Conservation (phyloP, 2,329 filamentous ascomycete species). For the Venturia aucupariae region DNA sequence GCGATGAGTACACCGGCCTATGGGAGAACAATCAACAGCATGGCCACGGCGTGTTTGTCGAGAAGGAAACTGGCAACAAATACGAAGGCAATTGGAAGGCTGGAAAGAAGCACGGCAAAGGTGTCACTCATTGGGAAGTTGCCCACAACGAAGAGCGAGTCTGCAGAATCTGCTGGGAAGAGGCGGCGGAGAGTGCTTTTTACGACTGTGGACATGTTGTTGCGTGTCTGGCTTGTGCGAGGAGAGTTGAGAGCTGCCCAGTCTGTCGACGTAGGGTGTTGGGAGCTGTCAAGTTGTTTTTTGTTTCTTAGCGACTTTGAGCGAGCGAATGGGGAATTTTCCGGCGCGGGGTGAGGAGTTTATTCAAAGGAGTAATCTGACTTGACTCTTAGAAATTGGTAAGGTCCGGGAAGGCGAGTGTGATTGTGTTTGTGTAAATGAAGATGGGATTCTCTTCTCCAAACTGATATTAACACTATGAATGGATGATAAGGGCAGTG, state of each 20-base stretch:
- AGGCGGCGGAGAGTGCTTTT: slow-evolving; percentile 50
- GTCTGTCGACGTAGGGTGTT: slow-evolving; percentile 50
- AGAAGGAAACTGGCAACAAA: slow-evolving; percentile 49
- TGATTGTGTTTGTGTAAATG: neutral
- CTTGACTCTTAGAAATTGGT: neutral
- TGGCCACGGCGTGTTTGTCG: slow-evolving; percentile 48
- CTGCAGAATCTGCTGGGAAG: slow-evolving; percentile 55
- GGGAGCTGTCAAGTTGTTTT: slow-evolving; percentile 49
- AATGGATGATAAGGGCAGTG: neutral
- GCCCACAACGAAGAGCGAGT: slow-evolving; percentile 51
- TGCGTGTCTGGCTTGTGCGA: slow-evolving; percentile 50
- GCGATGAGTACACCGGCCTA: slow-evolving; percentile 49
- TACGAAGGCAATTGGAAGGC: slow-evolving; percentile 53
- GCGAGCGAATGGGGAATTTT: neutral
- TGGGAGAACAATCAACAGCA: slow-evolving; percentile 56
- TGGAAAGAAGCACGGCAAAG: slow-evolving; percentile 51
- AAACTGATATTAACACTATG: neutral
- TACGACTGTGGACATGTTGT: slow-evolving; percentile 56
- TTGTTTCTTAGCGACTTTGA: slow-evolving; percentile 9
- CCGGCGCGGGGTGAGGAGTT: neutral
- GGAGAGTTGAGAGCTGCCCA: slow-evolving; percentile 49
- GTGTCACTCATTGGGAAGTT: slow-evolving; percentile 53
- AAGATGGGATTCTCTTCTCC: neutral
- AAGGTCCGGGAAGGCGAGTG: neutral
- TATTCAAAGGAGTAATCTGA: neutral